phyloP scores from a whole-genome alignment of 768 basidiomycete species.

The Kwoniella dendrophila region DNA sequence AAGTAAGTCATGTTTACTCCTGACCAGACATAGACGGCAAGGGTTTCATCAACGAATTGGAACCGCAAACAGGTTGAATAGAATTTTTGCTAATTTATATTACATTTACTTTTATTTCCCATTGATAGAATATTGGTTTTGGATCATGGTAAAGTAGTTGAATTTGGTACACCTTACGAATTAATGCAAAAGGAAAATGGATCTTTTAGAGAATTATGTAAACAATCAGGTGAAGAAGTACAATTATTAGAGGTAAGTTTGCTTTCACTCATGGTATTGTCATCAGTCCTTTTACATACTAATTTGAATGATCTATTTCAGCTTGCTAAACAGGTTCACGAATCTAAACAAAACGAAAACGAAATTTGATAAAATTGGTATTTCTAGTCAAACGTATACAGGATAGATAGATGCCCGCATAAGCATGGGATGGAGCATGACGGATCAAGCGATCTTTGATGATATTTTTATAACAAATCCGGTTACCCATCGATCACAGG shows the following conservation, averaged over 20 bases:
- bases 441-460: no score
- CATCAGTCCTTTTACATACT: background rate
- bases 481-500: no score
- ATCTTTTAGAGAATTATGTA: constrained; percentile 65
- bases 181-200: constrained; percentile 61
- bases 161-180: constrained; percentile 54
- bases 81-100: constrained; percentile 1
- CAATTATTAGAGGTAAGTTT: constrained; percentile 43
- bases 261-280: background rate
- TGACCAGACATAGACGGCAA: background rate
- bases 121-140: constrained; percentile 59
- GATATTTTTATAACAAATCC: no score
- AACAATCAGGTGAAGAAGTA: constrained; percentile 51
- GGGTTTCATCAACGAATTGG: no score
- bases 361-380: no score
- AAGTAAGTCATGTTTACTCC: constrained; percentile 49
- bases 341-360: no score
- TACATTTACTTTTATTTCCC: no score
- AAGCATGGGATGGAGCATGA: no score
- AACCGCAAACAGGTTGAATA: no score
- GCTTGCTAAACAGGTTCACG: constrained; percentile 2
- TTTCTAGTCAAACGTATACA: no score
- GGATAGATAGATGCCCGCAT: no score
- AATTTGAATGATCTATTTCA: background rate
- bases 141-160: constrained; percentile 58